Conservation (phyloP, 1,284 basidiomycete species). For the Tremellales sp. region DNA sequence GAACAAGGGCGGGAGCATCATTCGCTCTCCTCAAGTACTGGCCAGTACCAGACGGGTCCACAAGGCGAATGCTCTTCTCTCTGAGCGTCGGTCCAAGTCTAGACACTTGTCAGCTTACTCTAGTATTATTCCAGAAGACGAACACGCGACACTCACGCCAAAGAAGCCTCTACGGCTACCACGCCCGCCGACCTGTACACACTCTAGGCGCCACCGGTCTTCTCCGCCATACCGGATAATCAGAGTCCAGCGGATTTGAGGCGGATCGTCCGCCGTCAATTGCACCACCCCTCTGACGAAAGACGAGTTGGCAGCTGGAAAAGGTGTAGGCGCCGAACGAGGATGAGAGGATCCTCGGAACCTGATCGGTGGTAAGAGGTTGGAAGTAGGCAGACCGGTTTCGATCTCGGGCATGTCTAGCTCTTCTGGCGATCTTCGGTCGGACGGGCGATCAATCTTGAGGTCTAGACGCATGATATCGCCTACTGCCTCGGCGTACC, state of each 20-base stretch:
- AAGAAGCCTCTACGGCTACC: constrained; percentile 37
- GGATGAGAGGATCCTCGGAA: constrained; percentile 29
- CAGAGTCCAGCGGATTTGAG: constrained; percentile 41
- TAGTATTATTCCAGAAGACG: neutral
- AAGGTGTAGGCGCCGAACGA: constrained; percentile 7
- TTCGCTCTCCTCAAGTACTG: neutral
- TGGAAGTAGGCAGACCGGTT: constrained; percentile 25
- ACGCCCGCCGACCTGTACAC: constrained; percentile 38
- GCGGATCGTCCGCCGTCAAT: constrained; percentile 40
- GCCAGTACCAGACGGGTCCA: constrained; percentile 41
- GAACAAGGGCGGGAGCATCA: neutral
- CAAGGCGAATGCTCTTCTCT: constrained; percentile 34
- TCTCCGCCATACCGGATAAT: constrained; percentile 36
- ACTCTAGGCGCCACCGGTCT: constrained; percentile 38
- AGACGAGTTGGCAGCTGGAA: constrained; percentile 5
- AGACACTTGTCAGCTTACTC: neutral
- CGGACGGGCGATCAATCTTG: constrained; percentile 1
- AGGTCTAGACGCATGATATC: constrained; percentile 36
- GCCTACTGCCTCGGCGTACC: constrained; percentile 39
- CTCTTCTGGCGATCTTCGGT: neutral
- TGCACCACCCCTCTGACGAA: constrained; percentile 32
- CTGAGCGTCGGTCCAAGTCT: constrained; percentile 37
- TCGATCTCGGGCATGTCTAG: constrained; percentile 17
- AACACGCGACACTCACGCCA: constrained; percentile 23
- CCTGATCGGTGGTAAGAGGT: constrained; percentile 30